These are phyloP conservation scores for Moesziomyces antarcticus DNA, from an alignment of 1,284 basidiomycete genomes.

Conservation along the genomic window DNA sequence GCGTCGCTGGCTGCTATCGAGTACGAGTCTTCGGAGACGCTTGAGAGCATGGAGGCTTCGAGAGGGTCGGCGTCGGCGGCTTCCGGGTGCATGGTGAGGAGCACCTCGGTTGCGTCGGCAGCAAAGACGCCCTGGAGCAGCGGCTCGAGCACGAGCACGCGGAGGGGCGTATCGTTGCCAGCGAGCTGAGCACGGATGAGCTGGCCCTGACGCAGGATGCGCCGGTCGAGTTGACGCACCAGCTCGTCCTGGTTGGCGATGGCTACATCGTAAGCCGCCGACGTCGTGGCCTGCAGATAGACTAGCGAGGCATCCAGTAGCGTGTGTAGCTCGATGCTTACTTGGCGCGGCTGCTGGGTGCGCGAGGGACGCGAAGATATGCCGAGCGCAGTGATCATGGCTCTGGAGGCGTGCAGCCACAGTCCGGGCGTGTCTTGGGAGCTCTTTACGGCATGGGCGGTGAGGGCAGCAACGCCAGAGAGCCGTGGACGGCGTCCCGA, in stretches of 20 bases:
- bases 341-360: slow-evolving; percentile 14
- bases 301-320: slow-evolving; percentile 41
- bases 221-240: slow-evolving; percentile 31
- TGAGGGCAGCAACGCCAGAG: slow-evolving; percentile 21
- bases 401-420: slow-evolving; percentile 36
- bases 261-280: slow-evolving; percentile 34
- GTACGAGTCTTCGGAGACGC: slow-evolving; percentile 22
- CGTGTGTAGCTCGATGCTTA: slow-evolving; percentile 19
- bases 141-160: slow-evolving; percentile 59
- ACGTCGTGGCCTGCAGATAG: slow-evolving; percentile 47
- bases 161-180: slow-evolving; percentile 9
- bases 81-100: slow-evolving; percentile 40
- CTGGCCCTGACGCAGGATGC: slow-evolving; percentile 49
- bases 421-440: slow-evolving; percentile 12
- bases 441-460: slow-evolving; percentile 24
- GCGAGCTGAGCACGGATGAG: slow-evolving; percentile 20
- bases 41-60: slow-evolving; percentile 31
- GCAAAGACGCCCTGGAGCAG: slow-evolving; percentile 56
- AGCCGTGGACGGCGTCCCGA: slow-evolving; percentile 15
- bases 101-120: slow-evolving; percentile 31
- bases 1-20: slow-evolving; percentile 26
- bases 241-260: slow-evolving; percentile 24
- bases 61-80: slow-evolving; percentile 12
- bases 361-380: slow-evolving; percentile 12
- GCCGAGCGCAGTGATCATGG: slow-evolving; percentile 14